A percentile compares a stretch with the other conserved stretches of the same genome.
phyloP scores from a whole-genome alignment of 345 rosid species.

The Lepidium didymum region DNA sequence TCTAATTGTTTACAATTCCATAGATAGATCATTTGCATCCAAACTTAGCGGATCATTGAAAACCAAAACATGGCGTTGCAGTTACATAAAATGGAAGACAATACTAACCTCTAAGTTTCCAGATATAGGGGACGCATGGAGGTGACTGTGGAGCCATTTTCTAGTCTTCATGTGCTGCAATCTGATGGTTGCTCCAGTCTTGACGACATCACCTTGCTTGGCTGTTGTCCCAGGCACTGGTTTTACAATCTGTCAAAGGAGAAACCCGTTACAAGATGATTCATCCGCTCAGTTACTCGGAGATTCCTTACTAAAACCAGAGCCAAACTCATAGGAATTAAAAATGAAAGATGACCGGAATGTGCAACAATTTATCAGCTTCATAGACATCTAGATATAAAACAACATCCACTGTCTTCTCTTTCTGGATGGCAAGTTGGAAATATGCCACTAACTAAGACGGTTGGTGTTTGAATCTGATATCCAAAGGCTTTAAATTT shows the following conservation, averaged over 20 bases:
- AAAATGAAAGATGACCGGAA: background rate
- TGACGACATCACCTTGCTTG: conserved; percentile 76
- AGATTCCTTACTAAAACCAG: background rate
- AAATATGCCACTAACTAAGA: background rate
- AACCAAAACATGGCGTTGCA: background rate
- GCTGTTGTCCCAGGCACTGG: conserved; percentile 47
- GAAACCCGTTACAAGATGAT: background rate
- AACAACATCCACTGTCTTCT: background rate
- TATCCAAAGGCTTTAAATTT: background rate
- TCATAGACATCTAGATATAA: background rate
- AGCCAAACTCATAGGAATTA: background rate
- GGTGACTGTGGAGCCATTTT: conserved; percentile 93
- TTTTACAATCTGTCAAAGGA: conserved; percentile 56
- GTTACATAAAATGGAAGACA: background rate
- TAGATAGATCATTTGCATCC: background rate
- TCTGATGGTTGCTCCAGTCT: conserved; percentile 63
- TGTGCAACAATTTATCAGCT: background rate
- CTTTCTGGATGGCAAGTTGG: background rate
- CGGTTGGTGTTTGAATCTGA: background rate
- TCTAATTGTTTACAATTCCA: background rate
- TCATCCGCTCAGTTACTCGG: background rate
- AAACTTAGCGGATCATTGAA: background rate
- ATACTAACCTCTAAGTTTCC: conserved; percentile 87
- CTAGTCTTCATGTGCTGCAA: conserved; percentile 92
- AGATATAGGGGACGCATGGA: conserved; percentile 90